These are phyloP conservation scores for Moniliophthora roreri DNA, from an alignment of 1,284 basidiomycete species.

Conservation along the genomic window DNA sequence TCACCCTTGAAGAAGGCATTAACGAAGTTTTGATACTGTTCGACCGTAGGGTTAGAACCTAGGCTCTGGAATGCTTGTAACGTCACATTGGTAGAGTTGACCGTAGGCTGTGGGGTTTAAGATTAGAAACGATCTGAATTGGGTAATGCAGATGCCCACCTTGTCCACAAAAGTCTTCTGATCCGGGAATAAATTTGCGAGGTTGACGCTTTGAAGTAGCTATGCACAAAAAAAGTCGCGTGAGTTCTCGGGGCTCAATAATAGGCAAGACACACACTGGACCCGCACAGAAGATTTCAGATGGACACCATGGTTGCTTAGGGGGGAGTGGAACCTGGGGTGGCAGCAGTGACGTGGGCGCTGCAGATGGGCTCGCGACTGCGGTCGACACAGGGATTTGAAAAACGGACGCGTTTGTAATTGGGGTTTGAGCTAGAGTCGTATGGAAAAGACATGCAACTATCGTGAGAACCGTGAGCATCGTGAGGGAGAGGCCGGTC, in stretches of 20 bases:
- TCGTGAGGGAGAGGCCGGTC: conserved; percentile 15
- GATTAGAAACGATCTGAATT: neutral
- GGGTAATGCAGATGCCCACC: conserved; percentile 22
- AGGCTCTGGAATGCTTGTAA: conserved; percentile 70
- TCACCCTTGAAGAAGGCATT: conserved; percentile 82
- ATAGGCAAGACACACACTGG: conserved; percentile 45
- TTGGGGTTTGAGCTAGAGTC: conserved; percentile 24
- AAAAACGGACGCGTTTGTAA: conserved; percentile 22
- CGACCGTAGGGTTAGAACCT: conserved; percentile 49
- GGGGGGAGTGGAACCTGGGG: conserved; percentile 73
- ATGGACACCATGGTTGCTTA: conserved; percentile 76
- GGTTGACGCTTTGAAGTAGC: conserved; percentile 84
- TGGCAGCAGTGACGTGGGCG: conserved; percentile 55
- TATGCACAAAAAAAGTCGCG: conserved; percentile 29
- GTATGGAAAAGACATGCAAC: conserved; percentile 26
- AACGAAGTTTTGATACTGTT: conserved; percentile 68
- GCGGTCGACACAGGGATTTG: conserved; percentile 54
- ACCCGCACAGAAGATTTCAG: conserved; percentile 83
- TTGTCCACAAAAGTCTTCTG: conserved; percentile 91
- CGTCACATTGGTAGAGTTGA: conserved; percentile 61
- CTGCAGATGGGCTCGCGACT: conserved; percentile 61
- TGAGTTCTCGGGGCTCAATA: too few relatives aligned
- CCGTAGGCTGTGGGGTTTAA: conserved; percentile 60
- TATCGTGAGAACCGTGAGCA: conserved; percentile 24
- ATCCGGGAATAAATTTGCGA: conserved; percentile 76